phyloP scores from a whole-genome alignment of 2,329 filamentous ascomycete genomes.

The Chaetomium sp. region DNA sequence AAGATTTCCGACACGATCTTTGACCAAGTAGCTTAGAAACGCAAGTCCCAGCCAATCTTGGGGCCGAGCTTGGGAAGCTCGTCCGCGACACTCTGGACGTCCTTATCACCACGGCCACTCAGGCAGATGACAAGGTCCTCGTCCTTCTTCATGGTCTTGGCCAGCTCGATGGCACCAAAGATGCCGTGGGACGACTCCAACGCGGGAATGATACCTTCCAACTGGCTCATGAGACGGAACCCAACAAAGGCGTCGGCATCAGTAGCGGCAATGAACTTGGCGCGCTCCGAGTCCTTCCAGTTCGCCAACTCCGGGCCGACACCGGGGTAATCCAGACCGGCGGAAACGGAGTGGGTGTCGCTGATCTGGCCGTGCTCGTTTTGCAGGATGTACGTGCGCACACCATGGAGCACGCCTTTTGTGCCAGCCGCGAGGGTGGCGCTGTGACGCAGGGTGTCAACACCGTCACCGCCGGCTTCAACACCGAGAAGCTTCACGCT shows the following conservation, averaged over 20 bases:
- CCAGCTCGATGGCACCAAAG: constrained; percentile 80
- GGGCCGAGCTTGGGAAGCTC: constrained; percentile 84
- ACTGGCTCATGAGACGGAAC: constrained; percentile 76
- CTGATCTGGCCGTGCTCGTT: constrained; percentile 86
- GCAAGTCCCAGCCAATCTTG: constrained; percentile 69
- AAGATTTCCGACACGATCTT: too few relatives aligned
- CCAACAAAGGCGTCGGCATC: constrained; percentile 85
- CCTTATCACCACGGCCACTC: constrained; percentile 92
- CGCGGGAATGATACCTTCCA: constrained; percentile 95
- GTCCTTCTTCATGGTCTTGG: constrained; percentile 84
- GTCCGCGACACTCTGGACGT: constrained; percentile 96
- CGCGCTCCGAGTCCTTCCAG: constrained; percentile 88
- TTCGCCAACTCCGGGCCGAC: constrained; percentile 86
- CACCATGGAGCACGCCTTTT: constrained; percentile 92
- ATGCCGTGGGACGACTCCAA: constrained; percentile 91
- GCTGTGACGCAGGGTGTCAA: constrained; percentile 78
- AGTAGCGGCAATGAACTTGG: constrained; percentile 84
- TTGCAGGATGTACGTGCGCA: constrained; percentile 92
- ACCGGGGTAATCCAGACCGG: constrained; percentile 93
- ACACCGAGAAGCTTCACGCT: constrained; percentile 86
- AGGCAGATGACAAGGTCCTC: constrained; percentile 91
- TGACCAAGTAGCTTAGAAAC: constrained; percentile 40
- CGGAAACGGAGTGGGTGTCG: constrained; percentile 94
- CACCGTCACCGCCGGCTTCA: constrained; percentile 87
- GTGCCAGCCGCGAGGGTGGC: constrained; percentile 81